A percentile compares a stretch with the other conserved stretches of the same genome.
Conservation (phyloP, 306 rosid species). For the Amphicarpaea edgeworthii region DNA sequence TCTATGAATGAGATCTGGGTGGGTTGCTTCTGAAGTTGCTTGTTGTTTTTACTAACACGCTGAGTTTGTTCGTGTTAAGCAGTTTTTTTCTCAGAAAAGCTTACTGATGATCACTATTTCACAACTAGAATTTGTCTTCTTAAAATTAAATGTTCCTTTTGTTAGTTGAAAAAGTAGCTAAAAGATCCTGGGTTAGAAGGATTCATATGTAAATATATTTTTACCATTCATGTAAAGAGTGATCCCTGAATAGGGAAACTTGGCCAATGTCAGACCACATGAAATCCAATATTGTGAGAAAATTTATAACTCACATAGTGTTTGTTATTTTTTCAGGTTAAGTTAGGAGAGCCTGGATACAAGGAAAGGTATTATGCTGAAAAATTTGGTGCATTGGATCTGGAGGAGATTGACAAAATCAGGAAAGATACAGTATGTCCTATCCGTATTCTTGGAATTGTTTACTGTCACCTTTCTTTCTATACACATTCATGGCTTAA, state of each 20-base stretch:
- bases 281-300: slow-evolving; percentile 37
- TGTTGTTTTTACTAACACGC: too few species aligned
- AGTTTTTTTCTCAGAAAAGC: too few species aligned
- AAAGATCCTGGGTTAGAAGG: slow-evolving; percentile 24
- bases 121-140: slow-evolving; percentile 21
- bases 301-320: neutral
- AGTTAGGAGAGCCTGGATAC: slow-evolving; percentile 96
- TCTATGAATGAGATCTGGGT: too few species aligned
- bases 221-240: slow-evolving; percentile 19
- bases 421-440: slow-evolving; percentile 66
- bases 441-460: slow-evolving; percentile 5
- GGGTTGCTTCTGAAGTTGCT: too few species aligned
- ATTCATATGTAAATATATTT: slow-evolving; percentile 9
- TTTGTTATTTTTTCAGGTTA: slow-evolving; percentile 65
- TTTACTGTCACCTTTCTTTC: neutral
- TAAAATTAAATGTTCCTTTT: slow-evolving; percentile 18
- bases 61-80: too few species aligned
- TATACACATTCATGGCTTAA: slow-evolving; percentile 17
- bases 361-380: slow-evolving; percentile 93
- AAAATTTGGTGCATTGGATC: slow-evolving; percentile 70
- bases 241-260: slow-evolving; percentile 18
- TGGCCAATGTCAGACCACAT: slow-evolving; percentile 14
- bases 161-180: slow-evolving; percentile 5
- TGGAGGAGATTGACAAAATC: slow-evolving; percentile 70
- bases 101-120: slow-evolving; percentile 12